A percentile compares a stretch with the other conserved stretches of the same genome.
These are phyloP conservation scores for Calonectria montana DNA, from an alignment of 2,329 filamentous ascomycete species.

Conservation along the genomic window DNA sequence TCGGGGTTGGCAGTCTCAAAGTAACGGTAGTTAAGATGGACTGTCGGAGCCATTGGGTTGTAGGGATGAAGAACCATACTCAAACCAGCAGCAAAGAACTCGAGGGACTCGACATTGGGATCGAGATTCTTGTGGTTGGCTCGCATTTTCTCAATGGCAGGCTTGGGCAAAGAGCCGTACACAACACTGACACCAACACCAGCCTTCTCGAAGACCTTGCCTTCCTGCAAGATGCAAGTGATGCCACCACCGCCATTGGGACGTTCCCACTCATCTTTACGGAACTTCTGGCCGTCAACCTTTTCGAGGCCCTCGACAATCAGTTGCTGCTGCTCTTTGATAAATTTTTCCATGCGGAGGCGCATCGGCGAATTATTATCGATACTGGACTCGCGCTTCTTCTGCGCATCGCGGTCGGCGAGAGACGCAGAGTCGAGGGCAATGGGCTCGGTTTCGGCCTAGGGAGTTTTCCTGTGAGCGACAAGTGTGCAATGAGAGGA, in stretches of 20 bases:
- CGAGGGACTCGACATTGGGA: slow-evolving; percentile 81
- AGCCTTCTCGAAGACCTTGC: slow-evolving; percentile 97
- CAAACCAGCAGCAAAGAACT: slow-evolving; percentile 95
- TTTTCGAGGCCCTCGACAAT: slow-evolving; percentile 87
- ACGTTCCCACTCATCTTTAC: slow-evolving; percentile 86
- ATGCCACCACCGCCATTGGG: slow-evolving; percentile 92
- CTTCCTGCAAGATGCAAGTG: slow-evolving; percentile 94
- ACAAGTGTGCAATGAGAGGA: slow-evolving; percentile 11
- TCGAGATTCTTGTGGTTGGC: slow-evolving; percentile 93
- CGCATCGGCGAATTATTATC: slow-evolving; percentile 90
- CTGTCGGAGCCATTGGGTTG: slow-evolving; percentile 97
- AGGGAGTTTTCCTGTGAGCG: slow-evolving; percentile 25
- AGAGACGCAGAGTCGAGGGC: slow-evolving; percentile 75
- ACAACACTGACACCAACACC: slow-evolving; percentile 96
- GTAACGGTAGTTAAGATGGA: slow-evolving; percentile 98
- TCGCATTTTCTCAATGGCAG: slow-evolving; percentile 92
- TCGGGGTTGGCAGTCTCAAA: slow-evolving; percentile 94
- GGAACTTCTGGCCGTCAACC: slow-evolving; percentile 86
- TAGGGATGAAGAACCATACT: slow-evolving; percentile 93
- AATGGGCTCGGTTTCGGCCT: slow-evolving; percentile 57
- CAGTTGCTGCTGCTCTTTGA: slow-evolving; percentile 89
- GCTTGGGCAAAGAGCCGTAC: slow-evolving; percentile 88
- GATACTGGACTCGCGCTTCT: slow-evolving; percentile 77
- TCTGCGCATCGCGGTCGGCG: slow-evolving; percentile 84
- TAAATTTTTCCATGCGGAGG: slow-evolving; percentile 95